Conservation (phyloP, 2,329 filamentous ascomycete genomes). For the Trichoderma sp. region DNA sequence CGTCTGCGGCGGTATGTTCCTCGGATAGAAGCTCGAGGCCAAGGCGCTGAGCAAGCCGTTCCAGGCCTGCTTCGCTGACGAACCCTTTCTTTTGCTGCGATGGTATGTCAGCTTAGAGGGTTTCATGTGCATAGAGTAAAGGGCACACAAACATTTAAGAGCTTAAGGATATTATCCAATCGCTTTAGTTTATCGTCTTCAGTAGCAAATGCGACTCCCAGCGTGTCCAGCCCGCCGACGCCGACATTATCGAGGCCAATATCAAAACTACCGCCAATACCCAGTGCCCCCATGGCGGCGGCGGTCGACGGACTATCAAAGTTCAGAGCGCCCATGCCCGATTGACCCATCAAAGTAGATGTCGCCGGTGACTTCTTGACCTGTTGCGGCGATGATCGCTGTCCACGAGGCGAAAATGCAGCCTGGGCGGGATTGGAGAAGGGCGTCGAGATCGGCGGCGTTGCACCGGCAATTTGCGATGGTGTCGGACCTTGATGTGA, state of each 20-base stretch:
- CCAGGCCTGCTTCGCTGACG: constrained; percentile 73
- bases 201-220: constrained; percentile 40
- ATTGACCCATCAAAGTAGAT: constrained; percentile 46
- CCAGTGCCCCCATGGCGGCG: constrained; percentile 57
- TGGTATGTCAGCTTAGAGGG: constrained; percentile 10
- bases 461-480: constrained; percentile 52
- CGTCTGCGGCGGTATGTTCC: constrained; percentile 45
- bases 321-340: constrained; percentile 48
- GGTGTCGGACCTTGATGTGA: constrained; percentile 38
- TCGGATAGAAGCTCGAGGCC: constrained; percentile 66
- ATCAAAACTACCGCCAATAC: constrained; percentile 50
- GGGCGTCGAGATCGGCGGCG: constrained; percentile 65
- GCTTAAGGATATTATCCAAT: constrained; percentile 51
- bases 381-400: constrained; percentile 61
- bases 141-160: constrained; percentile 45
- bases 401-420: constrained; percentile 59
- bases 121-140: neutral
- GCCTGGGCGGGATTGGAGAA: constrained; percentile 58
- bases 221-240: constrained; percentile 46
- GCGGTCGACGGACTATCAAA: constrained; percentile 65
- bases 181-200: constrained; percentile 56
- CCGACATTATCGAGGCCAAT: constrained; percentile 52
- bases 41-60: constrained; percentile 64
- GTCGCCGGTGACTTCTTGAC: constrained; percentile 63
- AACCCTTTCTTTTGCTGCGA: constrained; percentile 53